These are phyloP conservation scores for Galeopsis tetrahit DNA, from an alignment of 257 asterid species.

Conservation along the genomic window DNA sequence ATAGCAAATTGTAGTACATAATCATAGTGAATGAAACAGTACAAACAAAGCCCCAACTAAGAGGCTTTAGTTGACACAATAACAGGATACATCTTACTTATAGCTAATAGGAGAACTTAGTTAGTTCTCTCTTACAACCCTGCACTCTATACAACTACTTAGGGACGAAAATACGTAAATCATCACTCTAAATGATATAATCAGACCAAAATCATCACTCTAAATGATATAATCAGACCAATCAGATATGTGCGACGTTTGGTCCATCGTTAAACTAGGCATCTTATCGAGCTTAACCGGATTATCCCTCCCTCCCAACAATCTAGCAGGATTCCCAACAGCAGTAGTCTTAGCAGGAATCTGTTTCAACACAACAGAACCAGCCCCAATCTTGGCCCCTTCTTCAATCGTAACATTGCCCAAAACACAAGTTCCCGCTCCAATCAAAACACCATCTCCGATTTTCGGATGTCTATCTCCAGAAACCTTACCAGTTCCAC, in stretches of 20 bases:
- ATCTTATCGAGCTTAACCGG: constrained; percentile 46
- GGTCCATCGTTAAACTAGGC: constrained; percentile 66
- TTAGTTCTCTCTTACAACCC: constrained; percentile 44
- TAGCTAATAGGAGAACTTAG: constrained; percentile 50
- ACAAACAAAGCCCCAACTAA: not conserved
- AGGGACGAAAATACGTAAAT: not conserved
- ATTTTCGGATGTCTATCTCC: constrained; percentile 62
- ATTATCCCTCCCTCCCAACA: constrained; percentile 57
- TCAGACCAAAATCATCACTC: constrained; percentile 42
- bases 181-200: constrained; percentile 44
- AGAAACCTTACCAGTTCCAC: constrained; percentile 57
- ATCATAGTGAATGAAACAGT: constrained; percentile 25
- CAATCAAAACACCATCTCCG: constrained; percentile 58
- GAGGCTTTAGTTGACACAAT: not conserved
- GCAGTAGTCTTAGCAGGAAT: constrained; percentile 62
- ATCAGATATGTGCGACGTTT: constrained; percentile 48
- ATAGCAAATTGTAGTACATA: constrained; percentile 6
- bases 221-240: constrained; percentile 62
- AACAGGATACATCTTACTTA: constrained; percentile 11
- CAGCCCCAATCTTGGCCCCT: constrained; percentile 63
- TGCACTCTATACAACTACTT: not conserved
- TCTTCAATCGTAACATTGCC: constrained; percentile 56
- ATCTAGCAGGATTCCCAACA: constrained; percentile 61
- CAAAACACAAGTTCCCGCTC: constrained; percentile 64
- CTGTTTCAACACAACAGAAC: constrained; percentile 53